Evolutionary conservation across 192 early-diverging fungal species (phyloP).

Genomic region (Phycomyces nitens): DNA sequence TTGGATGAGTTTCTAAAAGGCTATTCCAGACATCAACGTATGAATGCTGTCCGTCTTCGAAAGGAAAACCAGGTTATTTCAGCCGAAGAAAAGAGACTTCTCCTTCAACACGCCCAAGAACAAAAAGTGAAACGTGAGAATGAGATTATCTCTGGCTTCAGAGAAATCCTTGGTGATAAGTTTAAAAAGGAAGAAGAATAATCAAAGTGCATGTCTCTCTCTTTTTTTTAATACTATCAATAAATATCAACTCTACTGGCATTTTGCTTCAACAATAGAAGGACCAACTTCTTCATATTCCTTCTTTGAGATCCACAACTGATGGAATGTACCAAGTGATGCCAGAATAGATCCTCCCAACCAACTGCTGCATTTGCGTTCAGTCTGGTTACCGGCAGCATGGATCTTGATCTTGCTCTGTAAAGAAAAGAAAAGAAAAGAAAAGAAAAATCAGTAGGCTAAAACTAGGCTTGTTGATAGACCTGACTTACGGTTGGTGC

Average conservation of each 20-base stretch:
- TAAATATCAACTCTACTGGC: conserved; percentile 44
- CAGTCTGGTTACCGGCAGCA: conserved; percentile 70
- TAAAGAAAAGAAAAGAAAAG: too few relatives aligned
- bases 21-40: conserved; percentile 77
- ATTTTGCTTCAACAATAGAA: conserved; percentile 83
- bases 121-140: conserved; percentile 87
- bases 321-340: conserved; percentile 95
- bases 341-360: conserved; percentile 94
- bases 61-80: conserved; percentile 97
- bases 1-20: not conserved
- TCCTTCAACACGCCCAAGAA: conserved; percentile 86
- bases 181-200: conserved; percentile 26
- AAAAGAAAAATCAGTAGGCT: conserved; percentile 13
- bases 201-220: not conserved
- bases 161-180: conserved; percentile 75
- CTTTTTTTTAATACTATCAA: not conserved
- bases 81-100: conserved; percentile 88
- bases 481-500: conserved; percentile 68
- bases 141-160: conserved; percentile 88
- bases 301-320: conserved; percentile 95
- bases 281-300: conserved; percentile 92
- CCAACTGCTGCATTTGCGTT: conserved; percentile 94
- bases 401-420: conserved; percentile 81
- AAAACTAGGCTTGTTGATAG: not conserved
- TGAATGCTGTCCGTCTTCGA: conserved; percentile 93